phyloP scores from a whole-genome alignment of 2,329 filamentous ascomycete genomes.

The Exophiala xenobiotica region DNA sequence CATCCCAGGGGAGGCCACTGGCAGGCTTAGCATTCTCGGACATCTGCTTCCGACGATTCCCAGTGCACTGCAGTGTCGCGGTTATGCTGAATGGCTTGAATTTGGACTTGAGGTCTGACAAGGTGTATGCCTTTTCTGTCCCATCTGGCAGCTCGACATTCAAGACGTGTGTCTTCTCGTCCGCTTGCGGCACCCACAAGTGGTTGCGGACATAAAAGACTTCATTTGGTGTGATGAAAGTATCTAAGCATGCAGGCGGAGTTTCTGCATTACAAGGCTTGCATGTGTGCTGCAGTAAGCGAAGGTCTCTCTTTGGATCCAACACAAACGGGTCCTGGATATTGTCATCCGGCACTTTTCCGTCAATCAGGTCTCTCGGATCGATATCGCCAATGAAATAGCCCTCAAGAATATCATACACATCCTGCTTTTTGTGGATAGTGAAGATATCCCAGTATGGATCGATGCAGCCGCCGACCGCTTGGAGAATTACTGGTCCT shows the following conservation, averaged over 20 bases:
- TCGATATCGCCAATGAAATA: slow-evolving; percentile 65
- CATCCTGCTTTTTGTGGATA: slow-evolving; percentile 66
- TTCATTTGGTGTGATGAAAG: slow-evolving; percentile 56
- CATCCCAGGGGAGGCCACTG: slow-evolving; percentile 60
- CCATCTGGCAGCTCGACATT: slow-evolving; percentile 59
- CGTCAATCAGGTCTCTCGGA: slow-evolving; percentile 57
- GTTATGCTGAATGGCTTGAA: slow-evolving; percentile 56
- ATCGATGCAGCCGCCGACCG: slow-evolving; percentile 64
- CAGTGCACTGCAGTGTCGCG: slow-evolving; percentile 60
- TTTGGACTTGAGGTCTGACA: slow-evolving; percentile 52
- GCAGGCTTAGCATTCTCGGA: slow-evolving; percentile 49
- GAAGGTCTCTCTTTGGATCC: slow-evolving; percentile 47
- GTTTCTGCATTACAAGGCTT: slow-evolving; percentile 64
- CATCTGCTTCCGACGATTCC: slow-evolving; percentile 62
- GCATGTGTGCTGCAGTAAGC: slow-evolving; percentile 52
- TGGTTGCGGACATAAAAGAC: slow-evolving; percentile 63
- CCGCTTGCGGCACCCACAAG: slow-evolving; percentile 59
- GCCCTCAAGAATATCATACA: slow-evolving; percentile 63
- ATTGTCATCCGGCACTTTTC: slow-evolving; percentile 51
- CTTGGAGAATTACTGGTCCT: slow-evolving; percentile 66
- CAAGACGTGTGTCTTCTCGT: slow-evolving; percentile 47
- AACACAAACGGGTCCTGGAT: slow-evolving; percentile 52
- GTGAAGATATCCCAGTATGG: slow-evolving; percentile 70
- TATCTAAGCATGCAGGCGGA: slow-evolving; percentile 49
- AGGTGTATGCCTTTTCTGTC: slow-evolving; percentile 52